A percentile compares a stretch with the other conserved stretches of the same genome.
Conservation (phyloP, 1,284 basidiomycete genomes). For the Heterobasidion occidentale region DNA sequence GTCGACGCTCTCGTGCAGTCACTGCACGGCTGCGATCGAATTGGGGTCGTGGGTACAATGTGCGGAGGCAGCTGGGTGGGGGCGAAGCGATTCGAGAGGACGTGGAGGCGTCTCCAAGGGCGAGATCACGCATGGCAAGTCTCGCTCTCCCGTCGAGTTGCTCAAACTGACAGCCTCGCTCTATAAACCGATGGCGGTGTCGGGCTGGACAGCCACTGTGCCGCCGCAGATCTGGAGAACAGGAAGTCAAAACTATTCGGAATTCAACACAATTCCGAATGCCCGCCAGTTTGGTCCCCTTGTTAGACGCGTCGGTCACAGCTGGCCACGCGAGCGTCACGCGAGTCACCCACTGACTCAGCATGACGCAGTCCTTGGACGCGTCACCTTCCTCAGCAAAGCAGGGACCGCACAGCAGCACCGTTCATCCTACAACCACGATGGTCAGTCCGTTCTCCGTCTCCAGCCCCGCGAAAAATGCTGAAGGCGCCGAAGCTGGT, state of each 20-base stretch:
- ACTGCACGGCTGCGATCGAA: no score
- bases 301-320: background rate
- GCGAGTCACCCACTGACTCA: background rate
- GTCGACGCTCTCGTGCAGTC: no score
- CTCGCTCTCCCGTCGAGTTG: background rate
- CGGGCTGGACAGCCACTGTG: background rate
- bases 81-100: no score
- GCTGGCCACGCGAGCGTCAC: background rate
- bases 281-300: constrained; percentile 1
- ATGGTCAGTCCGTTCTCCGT: background rate
- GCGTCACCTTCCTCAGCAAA: background rate
- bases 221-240: background rate
- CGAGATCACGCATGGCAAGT: background rate
- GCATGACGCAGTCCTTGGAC: constrained; percentile 15
- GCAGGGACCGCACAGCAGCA: no score
- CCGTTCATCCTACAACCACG: background rate
- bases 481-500: constrained; percentile 53
- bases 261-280: constrained; percentile 18
- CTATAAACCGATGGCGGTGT: background rate
- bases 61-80: no score
- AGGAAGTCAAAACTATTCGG: constrained; percentile 1
- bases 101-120: no score
- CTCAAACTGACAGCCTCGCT: background rate
- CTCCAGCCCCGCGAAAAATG: background rate
- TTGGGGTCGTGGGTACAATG: no score